These are phyloP conservation scores for Pleurotus platypus DNA, from an alignment of 768 basidiomycete genomes.

Conservation along the genomic window DNA sequence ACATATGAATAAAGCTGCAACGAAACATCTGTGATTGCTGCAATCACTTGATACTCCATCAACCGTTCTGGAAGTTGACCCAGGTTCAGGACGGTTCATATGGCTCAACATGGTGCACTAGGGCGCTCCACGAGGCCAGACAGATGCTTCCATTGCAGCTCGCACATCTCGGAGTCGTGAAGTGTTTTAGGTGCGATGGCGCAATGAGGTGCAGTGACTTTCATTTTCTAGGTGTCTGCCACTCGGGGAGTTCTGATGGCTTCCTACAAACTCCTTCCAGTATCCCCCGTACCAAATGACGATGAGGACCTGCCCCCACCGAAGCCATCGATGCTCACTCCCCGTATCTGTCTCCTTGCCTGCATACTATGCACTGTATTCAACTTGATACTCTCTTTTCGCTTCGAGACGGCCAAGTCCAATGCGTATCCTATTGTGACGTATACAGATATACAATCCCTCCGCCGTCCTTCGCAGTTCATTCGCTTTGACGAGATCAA, in stretches of 20 bases:
- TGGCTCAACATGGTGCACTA: neutral
- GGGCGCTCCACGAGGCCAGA: neutral
- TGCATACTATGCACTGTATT: neutral
- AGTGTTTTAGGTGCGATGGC: neutral
- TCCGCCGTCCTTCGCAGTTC: slow-evolving; percentile 24
- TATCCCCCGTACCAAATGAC: neutral
- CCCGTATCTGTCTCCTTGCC: neutral
- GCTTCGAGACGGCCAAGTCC: neutral
- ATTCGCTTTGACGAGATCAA: slow-evolving; percentile 22
- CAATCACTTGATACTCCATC: neutral
- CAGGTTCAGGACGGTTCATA: neutral
- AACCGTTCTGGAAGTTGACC: neutral
- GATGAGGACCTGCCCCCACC: neutral
- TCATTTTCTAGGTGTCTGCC: too few species aligned
- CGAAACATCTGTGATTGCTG: neutral
- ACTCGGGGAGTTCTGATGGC: neutral
- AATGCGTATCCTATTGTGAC: slow-evolving; percentile 22
- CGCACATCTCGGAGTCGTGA: neutral
- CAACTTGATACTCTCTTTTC: neutral
- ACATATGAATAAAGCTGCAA: neutral
- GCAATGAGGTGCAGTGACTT: too few species aligned
- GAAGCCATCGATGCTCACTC: neutral
- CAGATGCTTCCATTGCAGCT: neutral
- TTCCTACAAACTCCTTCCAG: neutral
- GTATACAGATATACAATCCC: slow-evolving; percentile 6